Conservation (phyloP, 345 rosid species). For the Heritiera littoralis region DNA sequence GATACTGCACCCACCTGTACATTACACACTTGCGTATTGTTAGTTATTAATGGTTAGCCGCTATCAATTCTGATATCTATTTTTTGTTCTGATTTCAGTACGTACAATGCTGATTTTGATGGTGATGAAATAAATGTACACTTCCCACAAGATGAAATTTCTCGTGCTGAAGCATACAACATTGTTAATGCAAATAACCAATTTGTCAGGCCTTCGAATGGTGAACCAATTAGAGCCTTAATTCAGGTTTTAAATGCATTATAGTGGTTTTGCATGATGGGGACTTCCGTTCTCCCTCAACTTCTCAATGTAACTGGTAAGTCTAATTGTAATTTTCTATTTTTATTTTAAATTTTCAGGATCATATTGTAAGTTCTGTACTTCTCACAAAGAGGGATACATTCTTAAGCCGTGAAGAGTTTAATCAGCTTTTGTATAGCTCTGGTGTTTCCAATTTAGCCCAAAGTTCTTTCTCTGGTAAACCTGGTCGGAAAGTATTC, state of each 20-base stretch:
- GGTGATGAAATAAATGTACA: conserved; percentile 99
- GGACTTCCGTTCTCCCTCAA: neutral
- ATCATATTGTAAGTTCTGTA: conserved; percentile 85
- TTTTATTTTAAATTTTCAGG: conserved; percentile 52
- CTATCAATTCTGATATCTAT: neutral
- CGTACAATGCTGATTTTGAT: conserved; percentile 99
- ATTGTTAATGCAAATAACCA: conserved; percentile 98
- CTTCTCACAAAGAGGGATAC: conserved; percentile 92
- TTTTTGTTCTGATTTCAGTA: conserved; percentile 51
- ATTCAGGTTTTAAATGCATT: conserved; percentile 67
- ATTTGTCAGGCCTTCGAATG: conserved; percentile 91
- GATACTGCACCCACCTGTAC: neutral
- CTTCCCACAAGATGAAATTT: conserved; percentile 99
- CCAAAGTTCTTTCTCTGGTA: conserved; percentile 43
- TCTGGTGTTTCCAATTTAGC: conserved; percentile 67
- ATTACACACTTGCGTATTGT: conserved; percentile 12
- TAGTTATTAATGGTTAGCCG: neutral
- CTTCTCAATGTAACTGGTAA: conserved; percentile 19
- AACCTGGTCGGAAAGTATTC: conserved; percentile 64
- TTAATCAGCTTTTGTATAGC: conserved; percentile 77
- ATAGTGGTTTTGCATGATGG: neutral
- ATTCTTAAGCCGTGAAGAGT: conserved; percentile 65
- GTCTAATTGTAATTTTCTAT: conserved; percentile 13
- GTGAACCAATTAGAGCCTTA: conserved; percentile 87
- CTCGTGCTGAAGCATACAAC: conserved; percentile 98